phyloP scores from a whole-genome alignment of 2,329 filamentous ascomycete genomes.

The Nigrospora sphaerica region DNA sequence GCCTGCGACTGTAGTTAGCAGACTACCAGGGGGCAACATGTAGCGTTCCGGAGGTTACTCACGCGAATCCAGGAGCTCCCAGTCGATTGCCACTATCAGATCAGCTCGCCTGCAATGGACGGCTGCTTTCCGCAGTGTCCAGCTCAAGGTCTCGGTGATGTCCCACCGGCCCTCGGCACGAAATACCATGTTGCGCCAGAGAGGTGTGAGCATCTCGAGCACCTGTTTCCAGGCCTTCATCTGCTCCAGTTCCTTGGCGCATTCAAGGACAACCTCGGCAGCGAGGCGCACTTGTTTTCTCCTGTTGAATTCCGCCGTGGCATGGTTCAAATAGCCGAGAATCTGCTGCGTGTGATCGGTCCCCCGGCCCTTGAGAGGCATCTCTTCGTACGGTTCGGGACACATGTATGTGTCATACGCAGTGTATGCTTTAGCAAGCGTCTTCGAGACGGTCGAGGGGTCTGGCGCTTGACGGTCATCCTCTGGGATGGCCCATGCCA shows the following conservation, averaged over 20 bases:
- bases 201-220: conserved; percentile 43
- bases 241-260: conserved; percentile 46
- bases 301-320: conserved; percentile 45
- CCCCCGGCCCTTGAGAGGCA: conserved; percentile 41
- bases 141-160: conserved; percentile 52
- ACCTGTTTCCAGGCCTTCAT: conserved; percentile 45
- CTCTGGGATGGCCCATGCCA: conserved; percentile 51
- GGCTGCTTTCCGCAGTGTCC: conserved; percentile 53
- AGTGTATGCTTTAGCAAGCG: conserved; percentile 43
- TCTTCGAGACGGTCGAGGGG: conserved; percentile 34
- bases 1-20: conserved; percentile 27
- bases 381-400: conserved; percentile 54
- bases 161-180: conserved; percentile 53
- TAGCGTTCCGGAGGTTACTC: conserved; percentile 19
- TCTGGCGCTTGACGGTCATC: conserved; percentile 49
- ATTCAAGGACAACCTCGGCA: conserved; percentile 50
- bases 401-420: conserved; percentile 60
- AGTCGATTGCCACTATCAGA: conserved; percentile 54
- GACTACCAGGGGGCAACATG: neutral
- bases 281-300: conserved; percentile 45
- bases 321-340: conserved; percentile 41
- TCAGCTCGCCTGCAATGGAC: conserved; percentile 42
- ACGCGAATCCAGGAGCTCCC: conserved; percentile 57
- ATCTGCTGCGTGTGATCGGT: conserved; percentile 51
- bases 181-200: conserved; percentile 52